Evolutionary conservation across 139 green algal species (phyloP).

Genomic region (Microglena sp.): DNA sequence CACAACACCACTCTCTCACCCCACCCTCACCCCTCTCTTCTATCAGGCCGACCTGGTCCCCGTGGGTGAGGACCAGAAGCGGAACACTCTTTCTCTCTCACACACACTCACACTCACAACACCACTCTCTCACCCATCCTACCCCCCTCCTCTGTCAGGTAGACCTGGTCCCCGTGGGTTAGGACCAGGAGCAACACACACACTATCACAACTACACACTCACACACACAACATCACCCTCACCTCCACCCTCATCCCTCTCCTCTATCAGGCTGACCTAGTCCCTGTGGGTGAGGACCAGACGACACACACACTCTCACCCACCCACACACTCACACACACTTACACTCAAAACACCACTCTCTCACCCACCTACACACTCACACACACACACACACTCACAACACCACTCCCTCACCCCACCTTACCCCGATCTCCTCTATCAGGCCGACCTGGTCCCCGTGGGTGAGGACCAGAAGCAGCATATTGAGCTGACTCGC

Average conservation of each 20-base stretch:
- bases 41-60: conserved; percentile 88
- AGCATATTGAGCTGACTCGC: conserved; percentile 87
- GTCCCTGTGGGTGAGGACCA: not conserved
- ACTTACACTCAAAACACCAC: too few relatives aligned
- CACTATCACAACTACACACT: too few relatives aligned
- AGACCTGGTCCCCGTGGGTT: conserved; percentile 93
- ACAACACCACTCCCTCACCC: too few relatives aligned
- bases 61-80: conserved; percentile 95
- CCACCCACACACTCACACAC: too few relatives aligned
- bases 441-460: conserved; percentile 88
- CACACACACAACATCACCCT: not conserved
- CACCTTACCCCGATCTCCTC: not conserved
- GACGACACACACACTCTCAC: not conserved
- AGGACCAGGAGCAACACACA: conserved; percentile 97
- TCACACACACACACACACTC: too few relatives aligned
- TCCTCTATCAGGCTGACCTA: not conserved
- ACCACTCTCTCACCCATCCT: too few relatives aligned
- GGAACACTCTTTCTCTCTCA: too few relatives aligned
- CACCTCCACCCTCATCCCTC: not conserved
- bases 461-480: conserved; percentile 95
- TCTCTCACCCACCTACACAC: too few relatives aligned
- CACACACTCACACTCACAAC: too few relatives aligned
- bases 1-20: too few relatives aligned
- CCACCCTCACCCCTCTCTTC: too few relatives aligned
- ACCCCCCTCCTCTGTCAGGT: conserved; percentile 36